Evolutionary conservation across 176 grass and related monocot genomes (phyloP).

Genomic region (Bothriochloa decipiens): DNA sequence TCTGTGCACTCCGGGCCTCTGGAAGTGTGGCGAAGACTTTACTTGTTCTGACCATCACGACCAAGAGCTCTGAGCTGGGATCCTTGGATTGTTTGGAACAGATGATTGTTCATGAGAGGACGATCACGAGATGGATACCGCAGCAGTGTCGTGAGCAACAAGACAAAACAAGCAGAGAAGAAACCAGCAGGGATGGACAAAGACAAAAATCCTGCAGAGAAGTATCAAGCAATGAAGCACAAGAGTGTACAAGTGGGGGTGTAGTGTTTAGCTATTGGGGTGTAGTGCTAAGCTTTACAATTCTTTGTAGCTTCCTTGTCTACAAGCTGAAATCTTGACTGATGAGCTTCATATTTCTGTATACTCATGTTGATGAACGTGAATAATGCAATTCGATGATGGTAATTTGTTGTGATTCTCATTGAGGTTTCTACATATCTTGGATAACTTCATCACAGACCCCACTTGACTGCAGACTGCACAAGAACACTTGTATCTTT

Average conservation of each 20-base stretch:
- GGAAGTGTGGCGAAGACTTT: slow-evolving; percentile 74
- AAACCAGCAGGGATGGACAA: not conserved
- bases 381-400: not conserved
- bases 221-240: not conserved
- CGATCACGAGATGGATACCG: slow-evolving; percentile 57
- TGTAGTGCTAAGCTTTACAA: slow-evolving; percentile 35
- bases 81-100: slow-evolving; percentile 51
- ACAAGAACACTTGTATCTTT: not conserved
- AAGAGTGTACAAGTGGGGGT: not conserved
- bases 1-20: slow-evolving; percentile 55
- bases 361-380: not conserved
- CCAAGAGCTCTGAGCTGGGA: slow-evolving; percentile 1
- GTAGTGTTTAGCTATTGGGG: slow-evolving; percentile 17
- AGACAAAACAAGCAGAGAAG: not conserved
- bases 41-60: slow-evolving; percentile 54
- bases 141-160: slow-evolving; percentile 54
- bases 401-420: not conserved
- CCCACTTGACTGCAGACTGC: not conserved
- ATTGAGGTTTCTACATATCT: not conserved
- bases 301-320: slow-evolving; percentile 45
- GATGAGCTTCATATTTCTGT: slow-evolving; percentile 29
- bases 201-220: not conserved
- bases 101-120: slow-evolving; percentile 59
- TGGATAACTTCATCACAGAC: not conserved
- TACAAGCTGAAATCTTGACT: slow-evolving; percentile 47